These are phyloP conservation scores for Globisporangium barbulae DNA, from an alignment of 352 stramenopile species.

Conservation along the genomic window DNA sequence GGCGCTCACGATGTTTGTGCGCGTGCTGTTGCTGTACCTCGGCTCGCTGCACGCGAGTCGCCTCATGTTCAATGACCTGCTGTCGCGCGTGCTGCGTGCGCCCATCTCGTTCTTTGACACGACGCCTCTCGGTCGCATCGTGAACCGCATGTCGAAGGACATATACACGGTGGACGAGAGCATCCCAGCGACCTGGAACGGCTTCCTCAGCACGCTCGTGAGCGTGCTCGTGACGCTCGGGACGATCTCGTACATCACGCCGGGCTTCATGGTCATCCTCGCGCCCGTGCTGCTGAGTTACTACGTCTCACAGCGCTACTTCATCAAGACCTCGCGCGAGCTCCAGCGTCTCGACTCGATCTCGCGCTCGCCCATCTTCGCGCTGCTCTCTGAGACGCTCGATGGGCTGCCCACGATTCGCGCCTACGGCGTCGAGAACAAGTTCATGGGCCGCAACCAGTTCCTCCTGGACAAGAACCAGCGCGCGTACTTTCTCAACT, in stretches of 20 bases:
- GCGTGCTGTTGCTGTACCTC: conserved; percentile 57
- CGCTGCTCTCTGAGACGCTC: conserved; percentile 92
- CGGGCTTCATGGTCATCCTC: conserved; percentile 62
- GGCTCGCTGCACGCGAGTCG: conserved; percentile 54
- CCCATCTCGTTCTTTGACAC: conserved; percentile 79
- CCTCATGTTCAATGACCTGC: conserved; percentile 58
- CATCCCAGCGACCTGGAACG: conserved; percentile 57
- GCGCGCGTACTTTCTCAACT: conserved; percentile 67
- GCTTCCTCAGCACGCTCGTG: conserved; percentile 63
- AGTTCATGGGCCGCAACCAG: conserved; percentile 53
- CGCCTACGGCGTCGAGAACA: conserved; percentile 52
- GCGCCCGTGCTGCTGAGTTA: conserved; percentile 61
- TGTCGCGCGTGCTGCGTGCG: conserved; percentile 63
- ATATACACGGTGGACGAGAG: conserved; percentile 73
- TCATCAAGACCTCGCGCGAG: conserved; percentile 87
- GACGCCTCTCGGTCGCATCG: conserved; percentile 66
- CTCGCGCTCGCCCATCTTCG: conserved; percentile 92
- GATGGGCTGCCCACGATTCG: conserved; percentile 94
- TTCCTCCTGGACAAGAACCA: conserved; percentile 61
- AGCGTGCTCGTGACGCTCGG: conserved; percentile 55
- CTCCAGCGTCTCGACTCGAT: conserved; percentile 96
- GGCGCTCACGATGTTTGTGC: conserved; percentile 57
- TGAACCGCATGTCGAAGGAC: conserved; percentile 76
- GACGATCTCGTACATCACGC: conserved; percentile 67
- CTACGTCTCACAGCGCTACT: conserved; percentile 87